Conservation (phyloP, 2,329 filamentous ascomycete species). For the Aaosphaeria arxii region DNA sequence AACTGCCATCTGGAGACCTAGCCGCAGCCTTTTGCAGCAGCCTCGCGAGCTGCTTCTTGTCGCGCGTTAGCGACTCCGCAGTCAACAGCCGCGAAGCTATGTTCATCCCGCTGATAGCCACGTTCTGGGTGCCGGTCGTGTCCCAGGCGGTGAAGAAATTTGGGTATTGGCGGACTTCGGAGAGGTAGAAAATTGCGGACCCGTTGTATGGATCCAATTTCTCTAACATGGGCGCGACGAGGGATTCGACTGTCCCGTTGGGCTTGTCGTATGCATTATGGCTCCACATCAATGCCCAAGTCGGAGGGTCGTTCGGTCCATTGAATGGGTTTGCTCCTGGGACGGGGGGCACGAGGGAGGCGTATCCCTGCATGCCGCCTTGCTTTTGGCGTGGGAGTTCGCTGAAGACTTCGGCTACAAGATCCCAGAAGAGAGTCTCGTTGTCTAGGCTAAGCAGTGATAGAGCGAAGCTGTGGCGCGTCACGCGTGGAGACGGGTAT, state of each 20-base stretch:
- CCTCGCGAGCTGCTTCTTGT: slow-evolving; percentile 9
- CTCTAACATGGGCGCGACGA: slow-evolving; percentile 14
- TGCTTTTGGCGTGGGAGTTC: slow-evolving; percentile 21
- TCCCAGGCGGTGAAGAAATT: not conserved
- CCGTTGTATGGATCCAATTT: slow-evolving; percentile 9
- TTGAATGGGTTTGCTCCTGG: slow-evolving; percentile 3
- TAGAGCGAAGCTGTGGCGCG: slow-evolving; percentile 14
- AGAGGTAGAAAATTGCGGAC: slow-evolving; percentile 1
- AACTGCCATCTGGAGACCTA: not conserved
- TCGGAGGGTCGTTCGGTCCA: not conserved
- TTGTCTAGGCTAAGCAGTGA: slow-evolving; percentile 4
- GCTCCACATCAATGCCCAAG: slow-evolving; percentile 10
- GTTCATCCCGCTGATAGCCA: slow-evolving; percentile 16
- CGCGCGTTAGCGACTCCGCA: slow-evolving; percentile 14
- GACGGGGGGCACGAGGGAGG: slow-evolving; percentile 15
- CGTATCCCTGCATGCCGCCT: slow-evolving; percentile 26
- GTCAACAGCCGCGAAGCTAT: slow-evolving; percentile 20
- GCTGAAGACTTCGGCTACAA: slow-evolving; percentile 18
- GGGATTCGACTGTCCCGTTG: slow-evolving; percentile 12
- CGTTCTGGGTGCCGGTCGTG: slow-evolving; percentile 7
- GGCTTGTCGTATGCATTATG: slow-evolving; percentile 21
- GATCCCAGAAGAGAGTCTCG: slow-evolving; percentile 13
- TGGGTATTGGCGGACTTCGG: not conserved
- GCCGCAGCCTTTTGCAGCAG: not conserved
- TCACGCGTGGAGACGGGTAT: slow-evolving; percentile 27